These are phyloP conservation scores for Xylaria sp. DNA, from an alignment of 2,329 filamentous ascomycete genomes.

Conservation along the genomic window DNA sequence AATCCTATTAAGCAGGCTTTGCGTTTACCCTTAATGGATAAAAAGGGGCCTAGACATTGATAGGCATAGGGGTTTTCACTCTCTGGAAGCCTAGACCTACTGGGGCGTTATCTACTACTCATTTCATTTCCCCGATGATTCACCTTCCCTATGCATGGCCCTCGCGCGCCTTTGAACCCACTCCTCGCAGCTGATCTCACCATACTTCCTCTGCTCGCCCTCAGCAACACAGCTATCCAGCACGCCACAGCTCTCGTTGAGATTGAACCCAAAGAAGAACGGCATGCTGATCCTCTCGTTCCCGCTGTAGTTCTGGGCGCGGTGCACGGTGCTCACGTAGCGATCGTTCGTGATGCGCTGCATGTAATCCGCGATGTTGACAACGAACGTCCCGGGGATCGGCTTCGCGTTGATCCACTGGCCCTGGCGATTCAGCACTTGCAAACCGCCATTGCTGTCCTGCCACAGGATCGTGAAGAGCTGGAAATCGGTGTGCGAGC, in stretches of 20 bases:
- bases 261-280: slow-evolving; percentile 54
- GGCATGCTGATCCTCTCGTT: slow-evolving; percentile 54
- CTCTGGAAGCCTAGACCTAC: neutral
- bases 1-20: too few species aligned
- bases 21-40: too few species aligned
- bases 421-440: slow-evolving; percentile 58
- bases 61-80: neutral
- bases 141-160: slow-evolving; percentile 49
- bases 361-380: slow-evolving; percentile 59
- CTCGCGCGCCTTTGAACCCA: slow-evolving; percentile 53
- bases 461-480: slow-evolving; percentile 62
- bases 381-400: slow-evolving; percentile 56
- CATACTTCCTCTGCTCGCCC: slow-evolving; percentile 52
- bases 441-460: slow-evolving; percentile 56
- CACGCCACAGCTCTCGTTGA: slow-evolving; percentile 56
- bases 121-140: slow-evolving; percentile 19
- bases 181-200: slow-evolving; percentile 54
- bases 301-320: slow-evolving; percentile 53
- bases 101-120: neutral
- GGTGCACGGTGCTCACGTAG: slow-evolving; percentile 57
- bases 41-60: neutral
- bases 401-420: slow-evolving; percentile 58
- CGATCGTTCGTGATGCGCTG: slow-evolving; percentile 56
- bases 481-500: slow-evolving; percentile 61
- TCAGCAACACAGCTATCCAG: slow-evolving; percentile 53